A percentile compares a stretch with the other conserved stretches of the same genome.
phyloP scores from a whole-genome alignment of 306 rosid genomes.

The Cucumis hystrix region DNA sequence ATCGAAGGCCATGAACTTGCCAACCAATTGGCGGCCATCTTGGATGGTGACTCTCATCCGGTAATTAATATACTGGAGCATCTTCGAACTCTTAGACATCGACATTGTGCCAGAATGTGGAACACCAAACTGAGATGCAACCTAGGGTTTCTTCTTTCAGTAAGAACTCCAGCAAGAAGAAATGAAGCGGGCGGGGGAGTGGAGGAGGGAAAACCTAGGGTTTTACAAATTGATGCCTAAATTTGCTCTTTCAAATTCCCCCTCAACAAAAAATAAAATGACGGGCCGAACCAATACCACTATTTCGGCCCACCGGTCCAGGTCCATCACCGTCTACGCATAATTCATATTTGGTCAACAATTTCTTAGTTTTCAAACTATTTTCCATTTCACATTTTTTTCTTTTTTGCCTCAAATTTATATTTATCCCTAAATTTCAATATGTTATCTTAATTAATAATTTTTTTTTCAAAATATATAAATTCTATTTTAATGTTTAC shows the following conservation, averaged over 20 bases:
- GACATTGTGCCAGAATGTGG: conserved; percentile 40
- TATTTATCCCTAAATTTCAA: too few relatives aligned
- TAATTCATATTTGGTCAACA: not conserved
- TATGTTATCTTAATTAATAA: too few relatives aligned
- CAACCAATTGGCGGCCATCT: conserved; percentile 92
- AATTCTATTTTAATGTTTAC: too few relatives aligned
- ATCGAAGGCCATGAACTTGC: conserved; percentile 98
- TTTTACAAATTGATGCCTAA: not conserved
- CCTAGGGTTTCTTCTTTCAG: not conserved
- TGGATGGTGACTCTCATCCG: conserved; percentile 93
- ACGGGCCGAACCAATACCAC: not conserved
- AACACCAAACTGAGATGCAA: not conserved
- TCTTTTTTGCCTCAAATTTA: too few relatives aligned
- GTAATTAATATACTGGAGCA: conserved; percentile 92
- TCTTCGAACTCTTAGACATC: conserved; percentile 98
- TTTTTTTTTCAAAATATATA: too few relatives aligned
- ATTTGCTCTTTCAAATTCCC: not conserved
- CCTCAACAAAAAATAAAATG: not conserved
- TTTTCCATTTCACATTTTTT: too few relatives aligned
- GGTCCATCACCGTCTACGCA: not conserved
- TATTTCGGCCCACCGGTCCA: not conserved
- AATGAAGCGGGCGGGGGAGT: not conserved
- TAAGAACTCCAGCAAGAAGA: not conserved
- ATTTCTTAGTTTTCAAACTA: too few relatives aligned
- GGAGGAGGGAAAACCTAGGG: not conserved